Conservation (phyloP, 805 yeast genomes). For the Candida sphagnicola region DNA sequence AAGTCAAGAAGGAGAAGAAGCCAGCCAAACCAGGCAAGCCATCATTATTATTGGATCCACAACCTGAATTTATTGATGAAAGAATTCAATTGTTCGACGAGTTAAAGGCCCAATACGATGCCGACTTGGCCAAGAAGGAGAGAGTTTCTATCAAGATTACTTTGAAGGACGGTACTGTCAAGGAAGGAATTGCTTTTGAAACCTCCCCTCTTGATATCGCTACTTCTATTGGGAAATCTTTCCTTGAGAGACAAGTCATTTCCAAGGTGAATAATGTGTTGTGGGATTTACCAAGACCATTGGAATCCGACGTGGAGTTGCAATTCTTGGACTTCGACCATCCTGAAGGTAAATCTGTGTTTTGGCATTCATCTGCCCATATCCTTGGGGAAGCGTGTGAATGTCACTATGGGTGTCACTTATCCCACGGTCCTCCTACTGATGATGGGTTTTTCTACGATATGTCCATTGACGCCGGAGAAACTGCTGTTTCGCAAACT, state of each 20-base stretch:
- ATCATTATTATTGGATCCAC: constrained; percentile 57
- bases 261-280: constrained; percentile 82
- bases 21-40: constrained; percentile 34
- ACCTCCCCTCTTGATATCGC: constrained; percentile 90
- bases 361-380: constrained; percentile 99
- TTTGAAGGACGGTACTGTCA: constrained; percentile 78
- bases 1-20: constrained; percentile 17
- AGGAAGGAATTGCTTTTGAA: constrained; percentile 81
- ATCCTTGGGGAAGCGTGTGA: constrained; percentile 98
- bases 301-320: constrained; percentile 65
- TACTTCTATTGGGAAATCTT: constrained; percentile 75
- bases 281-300: constrained; percentile 95
- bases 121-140: constrained; percentile 57
- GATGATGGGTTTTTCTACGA: constrained; percentile 97
- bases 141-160: constrained; percentile 66
- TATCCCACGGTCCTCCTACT: constrained; percentile 89
- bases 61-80: constrained; percentile 78
- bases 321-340: constrained; percentile 88
- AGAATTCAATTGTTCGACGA: constrained; percentile 78
- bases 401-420: constrained; percentile 91
- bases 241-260: constrained; percentile 84
- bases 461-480: constrained; percentile 77
- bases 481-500: constrained; percentile 64
- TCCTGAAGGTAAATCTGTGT: constrained; percentile 92
- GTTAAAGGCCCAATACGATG: constrained; percentile 75